These are phyloP conservation scores for Monilinia fructigena DNA, from an alignment of 2,329 filamentous ascomycete genomes.

Conservation along the genomic window DNA sequence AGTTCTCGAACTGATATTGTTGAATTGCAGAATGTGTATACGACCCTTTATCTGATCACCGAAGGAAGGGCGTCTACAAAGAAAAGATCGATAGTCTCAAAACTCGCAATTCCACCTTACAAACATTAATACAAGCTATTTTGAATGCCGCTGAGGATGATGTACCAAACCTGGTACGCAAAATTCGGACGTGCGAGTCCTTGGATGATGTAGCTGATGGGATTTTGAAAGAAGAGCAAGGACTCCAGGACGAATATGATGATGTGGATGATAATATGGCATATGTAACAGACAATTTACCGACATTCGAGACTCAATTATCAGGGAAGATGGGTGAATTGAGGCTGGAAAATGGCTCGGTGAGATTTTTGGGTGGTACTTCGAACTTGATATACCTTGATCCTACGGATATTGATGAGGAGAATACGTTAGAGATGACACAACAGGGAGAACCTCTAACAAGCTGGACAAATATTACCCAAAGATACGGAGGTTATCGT, in stretches of 20 bases:
- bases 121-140: constrained; percentile 90
- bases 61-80: constrained; percentile 94
- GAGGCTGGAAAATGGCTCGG: constrained; percentile 79
- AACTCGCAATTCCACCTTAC: constrained; percentile 80
- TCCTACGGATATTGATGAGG: constrained; percentile 44
- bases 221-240: constrained; percentile 39
- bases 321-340: constrained; percentile 93
- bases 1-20: constrained; percentile 17
- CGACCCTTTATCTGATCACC: constrained; percentile 93
- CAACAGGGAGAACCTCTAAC: constrained; percentile 66
- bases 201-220: constrained; percentile 40
- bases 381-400: constrained; percentile 86
- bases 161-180: constrained; percentile 74
- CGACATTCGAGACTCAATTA: constrained; percentile 67
- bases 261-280: constrained; percentile 46
- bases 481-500: constrained; percentile 74
- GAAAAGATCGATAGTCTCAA: constrained; percentile 88
- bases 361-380: constrained; percentile 90
- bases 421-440: constrained; percentile 36
- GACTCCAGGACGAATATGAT: constrained; percentile 41
- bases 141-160: constrained; percentile 88
- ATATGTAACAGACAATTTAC: constrained; percentile 45
- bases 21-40: constrained; percentile 71
- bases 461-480: constrained; percentile 85
- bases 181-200: constrained; percentile 79